Evolutionary conservation across 805 yeast species (phyloP), one percentile per base, ranked within the genome.

Genomic region (Saturnispora quitensis): DNA sequence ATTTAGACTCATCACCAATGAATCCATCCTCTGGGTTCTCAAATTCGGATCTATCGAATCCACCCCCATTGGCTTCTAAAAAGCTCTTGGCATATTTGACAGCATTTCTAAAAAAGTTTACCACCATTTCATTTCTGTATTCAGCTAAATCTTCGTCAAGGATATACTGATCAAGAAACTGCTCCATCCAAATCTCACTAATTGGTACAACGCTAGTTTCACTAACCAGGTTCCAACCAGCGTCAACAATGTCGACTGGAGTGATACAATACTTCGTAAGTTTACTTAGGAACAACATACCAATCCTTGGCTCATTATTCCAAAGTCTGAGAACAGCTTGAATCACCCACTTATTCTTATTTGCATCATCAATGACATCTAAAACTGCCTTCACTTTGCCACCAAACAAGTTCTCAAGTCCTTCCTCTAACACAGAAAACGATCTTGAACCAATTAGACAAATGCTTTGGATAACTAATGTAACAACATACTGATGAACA

Each of bases 381-480:
- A 40, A 52, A 53, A 52, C 64, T 51, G 45, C 60, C 61, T 36
- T 61, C 56, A 46, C 61, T 55, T 48, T 68, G 2, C 55, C 60
- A 10, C 63, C 62, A 43, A 62, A 56, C n/a, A 68, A 54, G 48
- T 66, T 67, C 20, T 66, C 51, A 5, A 69, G 68, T 8, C 78
- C 79, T 46, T 77, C 78, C 54, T 77, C 78, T 38, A 84, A 82
- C 60, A 85, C 89, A 0, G 91, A 87, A 43, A 90, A 75, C 0
- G 97, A 90, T 63, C 97, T 77, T 45, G 89, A 84, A 13, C 98
- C 97, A 53, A 89, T 82, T 58, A 82, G 82, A 45, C 91, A 85
- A 48, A 88, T 74, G 0, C 84, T 73, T 61, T 87, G 91, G 60
- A 84, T 74, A 13, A 89, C 67, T 15, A 86, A 68, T 28, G 84